Conservation (phyloP, 1,139 yeast genomes). For the Dujonia santamariae region DNA sequence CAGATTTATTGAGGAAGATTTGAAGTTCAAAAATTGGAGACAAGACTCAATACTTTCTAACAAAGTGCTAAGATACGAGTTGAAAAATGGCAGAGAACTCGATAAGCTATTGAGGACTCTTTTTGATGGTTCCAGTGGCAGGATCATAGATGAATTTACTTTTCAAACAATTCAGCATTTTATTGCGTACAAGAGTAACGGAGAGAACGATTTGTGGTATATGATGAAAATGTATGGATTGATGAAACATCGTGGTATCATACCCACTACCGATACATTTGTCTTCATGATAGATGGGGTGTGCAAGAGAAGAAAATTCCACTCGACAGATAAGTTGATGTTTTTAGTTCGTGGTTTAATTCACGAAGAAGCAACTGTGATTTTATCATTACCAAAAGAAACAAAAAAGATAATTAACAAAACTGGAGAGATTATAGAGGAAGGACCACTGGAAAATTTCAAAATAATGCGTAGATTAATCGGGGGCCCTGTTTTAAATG, state of each 20-base stretch:
- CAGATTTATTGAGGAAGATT: conserved; percentile 32
- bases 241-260: conserved; percentile 1
- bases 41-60: conserved; percentile 27
- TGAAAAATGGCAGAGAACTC: neutral
- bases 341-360: conserved; percentile 19
- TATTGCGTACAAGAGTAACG: neutral
- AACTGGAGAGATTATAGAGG: conserved; percentile 10
- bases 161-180: conserved; percentile 3
- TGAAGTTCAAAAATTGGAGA: conserved; percentile 28
- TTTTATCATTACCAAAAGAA: conserved; percentile 23
- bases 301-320: conserved; percentile 8
- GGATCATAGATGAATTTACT: conserved; percentile 13
- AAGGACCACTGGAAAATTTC: conserved; percentile 23
- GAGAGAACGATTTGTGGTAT: conserved; percentile 11
- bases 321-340: conserved; percentile 1
- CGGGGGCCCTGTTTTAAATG: conserved; percentile 13
- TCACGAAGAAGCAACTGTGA: conserved; percentile 20
- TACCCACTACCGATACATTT: conserved; percentile 13
- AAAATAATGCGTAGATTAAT: conserved; percentile 25
- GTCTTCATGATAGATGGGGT: conserved; percentile 11
- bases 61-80: conserved; percentile 21
- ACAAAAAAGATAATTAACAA: conserved; percentile 9
- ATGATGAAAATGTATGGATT: conserved; percentile 1
- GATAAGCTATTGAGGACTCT: neutral
- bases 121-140: neutral